phyloP scores from a whole-genome alignment of 2,329 filamentous ascomycete genomes.

The Dactylonectria macrodidyma region DNA sequence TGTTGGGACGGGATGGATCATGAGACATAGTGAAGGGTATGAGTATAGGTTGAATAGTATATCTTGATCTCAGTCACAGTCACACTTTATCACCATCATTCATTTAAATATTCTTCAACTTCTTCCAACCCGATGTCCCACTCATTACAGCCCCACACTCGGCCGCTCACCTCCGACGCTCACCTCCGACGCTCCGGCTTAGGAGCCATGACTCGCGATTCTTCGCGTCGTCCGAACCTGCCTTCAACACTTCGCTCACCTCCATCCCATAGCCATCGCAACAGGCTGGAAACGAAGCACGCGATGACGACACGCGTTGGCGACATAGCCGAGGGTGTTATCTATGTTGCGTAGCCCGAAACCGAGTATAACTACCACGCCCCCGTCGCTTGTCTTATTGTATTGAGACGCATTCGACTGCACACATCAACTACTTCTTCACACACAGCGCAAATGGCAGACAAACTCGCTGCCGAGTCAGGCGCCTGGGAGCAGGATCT shows the following conservation, averaged over 20 bases:
- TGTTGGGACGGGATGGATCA: conserved; percentile 45
- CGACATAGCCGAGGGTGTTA: conserved; percentile 5
- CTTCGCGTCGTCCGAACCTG: neutral
- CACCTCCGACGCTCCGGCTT: conserved; percentile 42
- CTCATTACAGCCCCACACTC: conserved; percentile 11
- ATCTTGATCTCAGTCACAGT: neutral
- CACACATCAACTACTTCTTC: neutral
- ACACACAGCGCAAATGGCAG: neutral
- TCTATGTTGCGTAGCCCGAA: neutral
- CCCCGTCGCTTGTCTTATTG: neutral
- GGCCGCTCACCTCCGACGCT: conserved; percentile 35
- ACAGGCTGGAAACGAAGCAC: conserved; percentile 26
- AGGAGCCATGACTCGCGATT: conserved; percentile 5
- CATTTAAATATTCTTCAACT: conserved; percentile 8
- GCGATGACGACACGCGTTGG: conserved; percentile 15
- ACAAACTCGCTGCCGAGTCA: neutral
- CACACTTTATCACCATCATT: neutral
- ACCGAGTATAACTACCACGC: conserved; percentile 9
- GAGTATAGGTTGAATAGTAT: neutral
- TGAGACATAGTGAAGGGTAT: conserved; percentile 28
- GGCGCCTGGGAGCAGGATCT: conserved; percentile 10
- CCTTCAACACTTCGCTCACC: conserved; percentile 10
- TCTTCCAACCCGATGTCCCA: conserved; percentile 5
- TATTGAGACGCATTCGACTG: neutral
- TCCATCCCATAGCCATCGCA: neutral